A percentile compares a stretch with the other conserved stretches of the same genome.
Conservation (phyloP, 2,329 filamentous ascomycete genomes). For the Didymella sp. region DNA sequence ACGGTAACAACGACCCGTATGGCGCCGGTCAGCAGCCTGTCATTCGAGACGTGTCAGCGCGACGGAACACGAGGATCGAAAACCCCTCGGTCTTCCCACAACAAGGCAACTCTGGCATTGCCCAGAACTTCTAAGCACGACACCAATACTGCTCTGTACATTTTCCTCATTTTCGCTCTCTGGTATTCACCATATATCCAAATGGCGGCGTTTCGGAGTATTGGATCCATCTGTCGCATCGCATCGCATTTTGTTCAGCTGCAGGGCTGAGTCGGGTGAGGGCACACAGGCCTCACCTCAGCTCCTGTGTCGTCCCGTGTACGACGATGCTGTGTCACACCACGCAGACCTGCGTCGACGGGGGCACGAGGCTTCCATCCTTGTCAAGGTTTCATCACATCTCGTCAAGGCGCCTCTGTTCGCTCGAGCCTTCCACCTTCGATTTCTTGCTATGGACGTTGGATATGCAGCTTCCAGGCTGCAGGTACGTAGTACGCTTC, state of each 20-base stretch:
- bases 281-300: constrained; percentile 22
- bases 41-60: constrained; percentile 89
- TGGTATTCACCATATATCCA: constrained; percentile 21
- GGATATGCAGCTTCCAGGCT: constrained; percentile 1
- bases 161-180: constrained; percentile 6
- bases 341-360: constrained; percentile 6
- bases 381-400: constrained; percentile 2
- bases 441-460: not conserved
- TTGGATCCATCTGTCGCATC: constrained; percentile 10
- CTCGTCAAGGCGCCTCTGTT: not conserved
- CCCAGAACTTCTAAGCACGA: constrained; percentile 83
- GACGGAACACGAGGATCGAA: constrained; percentile 94
- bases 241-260: constrained; percentile 17
- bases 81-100: constrained; percentile 87
- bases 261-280: constrained; percentile 18
- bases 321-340: constrained; percentile 15
- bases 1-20: constrained; percentile 62
- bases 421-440: not conserved
- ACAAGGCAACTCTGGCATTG: constrained; percentile 88
- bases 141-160: constrained; percentile 14
- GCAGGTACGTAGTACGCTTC: not conserved
- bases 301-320: constrained; percentile 11
- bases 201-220: constrained; percentile 19
- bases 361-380: constrained; percentile 4
- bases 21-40: constrained; percentile 71